Conservation (phyloP, 2,329 filamentous ascomycete species). For the Scopulariopsis brevicaulis region DNA sequence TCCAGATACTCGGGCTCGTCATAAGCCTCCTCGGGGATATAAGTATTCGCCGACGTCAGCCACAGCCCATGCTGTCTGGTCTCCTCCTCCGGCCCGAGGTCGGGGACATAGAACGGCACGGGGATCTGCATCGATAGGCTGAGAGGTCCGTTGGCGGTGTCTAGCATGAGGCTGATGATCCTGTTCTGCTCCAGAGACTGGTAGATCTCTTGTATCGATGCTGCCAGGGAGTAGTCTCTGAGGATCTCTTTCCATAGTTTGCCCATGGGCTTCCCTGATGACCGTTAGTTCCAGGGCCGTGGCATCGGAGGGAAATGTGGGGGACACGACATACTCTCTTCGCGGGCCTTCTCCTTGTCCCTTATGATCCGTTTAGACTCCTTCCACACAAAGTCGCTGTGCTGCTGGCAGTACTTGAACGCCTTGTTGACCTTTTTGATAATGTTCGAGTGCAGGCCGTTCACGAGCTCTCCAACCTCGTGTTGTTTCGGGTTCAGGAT, state of each 20-base stretch:
- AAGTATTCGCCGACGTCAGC: slow-evolving; percentile 76
- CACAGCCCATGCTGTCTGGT: slow-evolving; percentile 65
- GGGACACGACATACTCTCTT: slow-evolving; percentile 38
- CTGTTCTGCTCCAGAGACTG: slow-evolving; percentile 71
- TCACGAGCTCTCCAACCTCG: slow-evolving; percentile 63
- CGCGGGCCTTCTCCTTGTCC: slow-evolving; percentile 72
- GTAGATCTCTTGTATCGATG: slow-evolving; percentile 73
- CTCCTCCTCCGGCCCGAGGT: slow-evolving; percentile 58
- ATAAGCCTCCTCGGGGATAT: slow-evolving; percentile 55
- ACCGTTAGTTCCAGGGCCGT: not conserved
- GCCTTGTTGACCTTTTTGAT: slow-evolving; percentile 88
- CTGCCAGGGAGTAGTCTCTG: slow-evolving; percentile 65
- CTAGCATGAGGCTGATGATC: slow-evolving; percentile 75
- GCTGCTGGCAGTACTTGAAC: slow-evolving; percentile 84
- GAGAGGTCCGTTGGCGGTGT: slow-evolving; percentile 44
- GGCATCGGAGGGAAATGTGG: not conserved
- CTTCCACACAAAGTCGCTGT: slow-evolving; percentile 81
- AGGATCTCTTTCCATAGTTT: slow-evolving; percentile 61
- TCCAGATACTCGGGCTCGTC: slow-evolving; percentile 61
- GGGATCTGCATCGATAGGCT: slow-evolving; percentile 56
- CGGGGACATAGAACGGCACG: slow-evolving; percentile 57
- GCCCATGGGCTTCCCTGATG: slow-evolving; percentile 45
- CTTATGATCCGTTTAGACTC: slow-evolving; percentile 75
- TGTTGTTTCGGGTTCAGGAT: slow-evolving; percentile 71
- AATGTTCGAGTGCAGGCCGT: slow-evolving; percentile 74